Evolutionary conservation across 1,284 basidiomycete genomes (phyloP).

Genomic region (Sanguinoderma infundibulare): DNA sequence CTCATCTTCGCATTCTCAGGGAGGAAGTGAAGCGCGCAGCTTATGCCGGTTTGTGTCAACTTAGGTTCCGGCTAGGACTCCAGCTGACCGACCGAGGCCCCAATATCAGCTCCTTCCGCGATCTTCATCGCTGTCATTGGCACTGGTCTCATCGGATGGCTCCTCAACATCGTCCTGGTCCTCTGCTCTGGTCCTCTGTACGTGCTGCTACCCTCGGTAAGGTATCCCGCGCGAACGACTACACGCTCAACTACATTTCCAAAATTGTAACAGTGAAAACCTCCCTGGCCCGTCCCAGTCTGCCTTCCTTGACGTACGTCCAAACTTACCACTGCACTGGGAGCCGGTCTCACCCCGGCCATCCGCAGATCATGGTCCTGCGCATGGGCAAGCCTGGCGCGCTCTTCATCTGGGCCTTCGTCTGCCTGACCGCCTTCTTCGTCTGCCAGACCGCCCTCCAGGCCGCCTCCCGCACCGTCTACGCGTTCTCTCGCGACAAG

Average conservation of each 20-base stretch:
- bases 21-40: conserved; percentile 92
- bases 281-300: conserved; percentile 70
- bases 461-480: conserved; percentile 86
- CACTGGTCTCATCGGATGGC: conserved; percentile 84
- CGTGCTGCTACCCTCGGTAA: conserved; percentile 27
- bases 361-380: conserved; percentile 67
- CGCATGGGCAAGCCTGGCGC: conserved; percentile 77
- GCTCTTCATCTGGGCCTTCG: conserved; percentile 79
- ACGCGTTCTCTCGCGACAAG: conserved; percentile 89
- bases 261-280: conserved; percentile 46
- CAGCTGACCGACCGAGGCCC: not conserved
- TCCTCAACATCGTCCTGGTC: conserved; percentile 84
- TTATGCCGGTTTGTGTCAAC: conserved; percentile 46
- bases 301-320: conserved; percentile 66
- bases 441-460: conserved; percentile 84
- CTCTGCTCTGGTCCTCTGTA: conserved; percentile 78
- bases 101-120: conserved; percentile 65
- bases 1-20: conserved; percentile 36
- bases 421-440: conserved; percentile 84
- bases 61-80: not conserved
- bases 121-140: conserved; percentile 90
- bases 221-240: not conserved
- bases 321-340: too few relatives aligned
- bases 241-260: not conserved
- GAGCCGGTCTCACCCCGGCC: not conserved